Percentiles rank a stretch among this genome's conserved stretches.
phyloP scores from a whole-genome alignment of 2,329 filamentous ascomycete genomes.

The Leptographium procerum region DNA sequence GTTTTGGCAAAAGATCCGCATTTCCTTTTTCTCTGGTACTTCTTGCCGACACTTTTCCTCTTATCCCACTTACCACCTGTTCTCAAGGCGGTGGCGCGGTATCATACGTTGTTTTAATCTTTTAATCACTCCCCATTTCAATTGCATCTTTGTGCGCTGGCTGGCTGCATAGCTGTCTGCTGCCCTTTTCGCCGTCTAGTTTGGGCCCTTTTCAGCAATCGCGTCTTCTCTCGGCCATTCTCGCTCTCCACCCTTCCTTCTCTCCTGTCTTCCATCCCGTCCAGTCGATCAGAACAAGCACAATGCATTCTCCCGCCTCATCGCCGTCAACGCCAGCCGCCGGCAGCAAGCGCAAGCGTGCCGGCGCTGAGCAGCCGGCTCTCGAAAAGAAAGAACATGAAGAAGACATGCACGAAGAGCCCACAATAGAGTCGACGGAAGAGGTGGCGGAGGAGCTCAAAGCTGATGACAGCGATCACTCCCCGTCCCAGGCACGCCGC shows the following conservation, averaged over 20 bases:
- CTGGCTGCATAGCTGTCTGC: not conserved
- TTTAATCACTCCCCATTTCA: not conserved
- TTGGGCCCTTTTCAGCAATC: not conserved
- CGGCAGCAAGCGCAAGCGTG: conserved; percentile 12
- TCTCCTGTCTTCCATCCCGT: not conserved
- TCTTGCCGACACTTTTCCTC: not conserved
- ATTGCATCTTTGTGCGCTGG: not conserved
- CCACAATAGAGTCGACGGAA: not conserved
- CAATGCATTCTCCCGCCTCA: not conserved
- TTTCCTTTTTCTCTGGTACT: not conserved
- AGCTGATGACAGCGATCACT: not conserved
- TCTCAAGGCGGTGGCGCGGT: not conserved
- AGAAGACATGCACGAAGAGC: not conserved
- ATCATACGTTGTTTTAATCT: not conserved
- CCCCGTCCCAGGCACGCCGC: not conserved
- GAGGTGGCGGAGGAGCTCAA: not conserved
- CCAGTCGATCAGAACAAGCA: not conserved
- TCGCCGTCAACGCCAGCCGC: conserved; percentile 1
- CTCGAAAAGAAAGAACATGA: not conserved
- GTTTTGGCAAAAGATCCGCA: not conserved
- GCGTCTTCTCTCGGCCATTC: not conserved
- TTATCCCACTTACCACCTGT: not conserved
- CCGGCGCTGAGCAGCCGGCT: not conserved
- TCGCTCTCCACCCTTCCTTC: not conserved
- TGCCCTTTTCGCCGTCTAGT: not conserved